phyloP scores from a whole-genome alignment of 306 rosid species.

The Neltuma alba region DNA sequence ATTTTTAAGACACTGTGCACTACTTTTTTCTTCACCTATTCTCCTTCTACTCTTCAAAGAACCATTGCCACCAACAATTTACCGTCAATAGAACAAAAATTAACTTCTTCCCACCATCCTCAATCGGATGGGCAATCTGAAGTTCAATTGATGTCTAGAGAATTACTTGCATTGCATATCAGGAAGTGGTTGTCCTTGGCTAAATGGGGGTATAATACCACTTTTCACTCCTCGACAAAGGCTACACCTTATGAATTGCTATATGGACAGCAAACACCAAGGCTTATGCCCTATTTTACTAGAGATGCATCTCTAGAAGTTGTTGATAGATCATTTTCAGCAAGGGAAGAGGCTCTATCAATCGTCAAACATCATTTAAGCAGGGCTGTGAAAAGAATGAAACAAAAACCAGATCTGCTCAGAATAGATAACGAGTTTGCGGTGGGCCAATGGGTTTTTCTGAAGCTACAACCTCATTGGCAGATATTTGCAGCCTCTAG shows the following conservation, averaged over 20 bases:
- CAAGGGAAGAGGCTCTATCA: not conserved
- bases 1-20: too few relatives aligned
- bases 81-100: not conserved
- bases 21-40: too few relatives aligned
- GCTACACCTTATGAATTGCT: not conserved
- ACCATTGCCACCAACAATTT: too few relatives aligned
- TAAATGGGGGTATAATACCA: not conserved
- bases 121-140: not conserved
- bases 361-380: not conserved
- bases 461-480: not conserved
- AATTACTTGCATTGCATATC: not conserved
- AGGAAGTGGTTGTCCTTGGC: not conserved
- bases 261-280: not conserved
- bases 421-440: not conserved
- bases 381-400: not conserved
- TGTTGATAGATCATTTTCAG: not conserved
- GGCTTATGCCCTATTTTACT: not conserved
- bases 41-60: too few relatives aligned
- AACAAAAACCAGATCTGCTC: not conserved
- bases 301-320: not conserved
- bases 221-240: not conserved
- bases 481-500: not conserved
- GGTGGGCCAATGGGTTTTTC: not conserved
- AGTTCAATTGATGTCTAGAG: too few relatives aligned
- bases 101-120: not conserved